These are phyloP conservation scores for Dothiorella sarmentorum DNA, from an alignment of 2,329 filamentous ascomycete genomes.

Conservation along the genomic window DNA sequence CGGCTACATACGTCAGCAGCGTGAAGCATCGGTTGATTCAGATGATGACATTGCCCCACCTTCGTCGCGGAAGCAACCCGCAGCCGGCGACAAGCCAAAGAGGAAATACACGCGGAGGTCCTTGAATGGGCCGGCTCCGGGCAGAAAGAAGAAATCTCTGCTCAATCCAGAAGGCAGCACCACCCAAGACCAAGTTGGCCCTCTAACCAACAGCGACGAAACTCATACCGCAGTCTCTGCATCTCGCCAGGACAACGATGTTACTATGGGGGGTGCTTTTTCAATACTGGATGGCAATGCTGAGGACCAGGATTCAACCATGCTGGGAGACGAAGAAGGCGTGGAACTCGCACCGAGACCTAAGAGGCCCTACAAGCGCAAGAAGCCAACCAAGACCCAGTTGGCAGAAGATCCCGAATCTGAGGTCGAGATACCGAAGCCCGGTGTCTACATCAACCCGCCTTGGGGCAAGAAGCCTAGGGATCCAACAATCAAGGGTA, in stretches of 20 bases:
- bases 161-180: neutral
- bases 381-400: neutral
- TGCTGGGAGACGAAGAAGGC: neutral
- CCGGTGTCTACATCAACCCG: conserved; percentile 46
- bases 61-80: neutral
- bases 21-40: neutral
- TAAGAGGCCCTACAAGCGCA: neutral
- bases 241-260: too few relatives aligned
- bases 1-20: neutral
- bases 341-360: neutral
- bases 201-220: too few relatives aligned
- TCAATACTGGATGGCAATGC: neutral
- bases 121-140: neutral
- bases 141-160: neutral
- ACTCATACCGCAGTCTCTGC: too few relatives aligned
- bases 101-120: neutral
- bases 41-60: neutral
- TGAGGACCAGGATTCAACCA: neutral
- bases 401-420: neutral
- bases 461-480: conserved; percentile 35
- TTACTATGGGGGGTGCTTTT: neutral
- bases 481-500: conserved; percentile 31
- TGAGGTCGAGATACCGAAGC: conserved; percentile 18
- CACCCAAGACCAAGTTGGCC: neutral
- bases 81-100: neutral